A percentile compares a stretch with the other conserved stretches of the same genome.
These are phyloP conservation scores for Pyricularia grisea DNA, from an alignment of 2,329 filamentous ascomycete genomes.

Conservation along the genomic window DNA sequence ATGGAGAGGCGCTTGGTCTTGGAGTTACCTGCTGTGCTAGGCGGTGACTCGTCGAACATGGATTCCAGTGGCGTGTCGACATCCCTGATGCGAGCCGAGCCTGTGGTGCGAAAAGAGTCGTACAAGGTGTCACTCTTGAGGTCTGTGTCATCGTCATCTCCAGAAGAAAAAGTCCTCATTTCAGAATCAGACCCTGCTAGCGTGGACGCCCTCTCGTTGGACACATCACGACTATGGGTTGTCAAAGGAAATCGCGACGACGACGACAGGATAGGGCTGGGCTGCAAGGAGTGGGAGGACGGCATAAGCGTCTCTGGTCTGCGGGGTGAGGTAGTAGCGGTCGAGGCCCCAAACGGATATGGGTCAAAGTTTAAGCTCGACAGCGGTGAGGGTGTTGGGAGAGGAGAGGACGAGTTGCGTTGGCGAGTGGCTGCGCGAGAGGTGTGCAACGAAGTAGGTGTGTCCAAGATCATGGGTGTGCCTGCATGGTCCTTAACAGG, in stretches of 20 bases:
- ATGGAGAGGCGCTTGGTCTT: slow-evolving; percentile 48
- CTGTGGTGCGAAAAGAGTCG: slow-evolving; percentile 65
- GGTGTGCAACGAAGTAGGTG: slow-evolving; percentile 5
- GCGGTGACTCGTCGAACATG: slow-evolving; percentile 73
- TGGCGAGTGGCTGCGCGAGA: slow-evolving; percentile 18
- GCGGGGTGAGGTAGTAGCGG: slow-evolving; percentile 11
- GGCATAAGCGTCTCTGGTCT: slow-evolving; percentile 6
- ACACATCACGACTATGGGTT: slow-evolving; percentile 28
- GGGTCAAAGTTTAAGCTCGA: slow-evolving; percentile 47
- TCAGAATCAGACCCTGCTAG: slow-evolving; percentile 64
- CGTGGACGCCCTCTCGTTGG: slow-evolving; percentile 50
- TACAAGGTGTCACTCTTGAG: slow-evolving; percentile 69
- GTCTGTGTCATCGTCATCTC: slow-evolving; percentile 70
- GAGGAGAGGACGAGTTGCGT: slow-evolving; percentile 44
- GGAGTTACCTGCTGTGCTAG: slow-evolving; percentile 42
- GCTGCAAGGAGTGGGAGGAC: background rate
- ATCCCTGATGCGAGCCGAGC: slow-evolving; percentile 55
- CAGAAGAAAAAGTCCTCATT: slow-evolving; percentile 51
- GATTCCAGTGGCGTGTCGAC: slow-evolving; percentile 66
- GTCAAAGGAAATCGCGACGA: slow-evolving; percentile 18
- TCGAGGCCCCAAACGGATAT: slow-evolving; percentile 33
- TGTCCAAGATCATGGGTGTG: slow-evolving; percentile 1
- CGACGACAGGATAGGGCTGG: slow-evolving; percentile 10
- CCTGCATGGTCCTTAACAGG: slow-evolving; percentile 1
- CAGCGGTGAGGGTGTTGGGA: slow-evolving; percentile 42